Evolutionary conservation across 257 asterid species (phyloP), one percentile per base, ranked within the genome.

Genomic region (Anisodus tanguticus): DNA sequence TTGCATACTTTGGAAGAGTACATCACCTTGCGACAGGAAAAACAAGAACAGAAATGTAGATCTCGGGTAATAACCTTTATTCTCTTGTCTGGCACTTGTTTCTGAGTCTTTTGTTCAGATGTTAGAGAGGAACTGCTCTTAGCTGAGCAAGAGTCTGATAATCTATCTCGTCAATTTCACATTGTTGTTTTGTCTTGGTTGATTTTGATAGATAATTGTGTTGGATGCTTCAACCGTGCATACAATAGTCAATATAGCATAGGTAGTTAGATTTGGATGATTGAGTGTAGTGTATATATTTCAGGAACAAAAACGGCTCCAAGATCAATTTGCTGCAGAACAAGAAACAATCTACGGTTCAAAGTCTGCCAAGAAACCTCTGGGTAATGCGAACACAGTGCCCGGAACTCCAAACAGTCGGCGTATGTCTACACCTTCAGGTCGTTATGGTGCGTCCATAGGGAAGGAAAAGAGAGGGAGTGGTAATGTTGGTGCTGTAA

Each of bases 261-360:
- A 11, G 37, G n/a, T 41, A 74, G 16, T 49, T 19, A 22, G 81
- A 49, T 22, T 54, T 85, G 31, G 35, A 31, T 31, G 35, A 31
- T 31, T 31, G 35, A n/a, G 35, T 41, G 39, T 15, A 51, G 49
- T 69, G 19, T 63, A 6, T n/a, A 54, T 81, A 26, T 67, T 55
- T 72, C 80, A 93, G 98, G 98, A 92, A 86, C 97, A 92, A 87
- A 93, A 88, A 91, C 92, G 92, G 86, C 89, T 89, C 69, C 94
- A 91, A 84, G 95, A 92, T 83, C 98, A 94, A 83, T 85, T 90
- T 82, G 93, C 92, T 3, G 84, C 92, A 9, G 97, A 92, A 85
- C 93, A 92, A 84, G 97, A 92, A 83, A 90, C 91, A 57, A 66
- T 88, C 12, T 94, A 89, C 80, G 95, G 98, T 85, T 90, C 97